Base-by-base conservation (phyloP, 2,329 filamentous ascomycete species). In the Diplodia intermedia region DNA sequence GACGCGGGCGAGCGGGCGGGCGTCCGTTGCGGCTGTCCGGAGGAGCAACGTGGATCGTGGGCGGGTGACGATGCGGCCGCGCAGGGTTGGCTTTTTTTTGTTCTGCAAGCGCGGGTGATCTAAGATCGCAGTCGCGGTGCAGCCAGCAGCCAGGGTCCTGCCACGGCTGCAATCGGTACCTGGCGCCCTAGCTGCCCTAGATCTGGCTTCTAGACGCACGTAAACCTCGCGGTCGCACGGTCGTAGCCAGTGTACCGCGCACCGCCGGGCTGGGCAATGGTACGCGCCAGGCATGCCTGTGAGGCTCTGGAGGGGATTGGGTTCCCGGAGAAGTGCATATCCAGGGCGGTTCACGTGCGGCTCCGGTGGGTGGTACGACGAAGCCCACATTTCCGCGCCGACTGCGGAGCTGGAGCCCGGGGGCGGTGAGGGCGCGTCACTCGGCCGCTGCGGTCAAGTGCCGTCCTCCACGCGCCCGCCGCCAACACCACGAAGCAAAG, bases 311-410 rank as follows among this genome's bases (percentile, higher is more conserved):
- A 8, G 43, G 60, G 47, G 52, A 63, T 52, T 9, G 4, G 11
- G 20, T 61, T 61, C 57, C 57, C 57, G 57, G 57, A 61, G 31
- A 49, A 61, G 57, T 38, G 60, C 43, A 63, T 31, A 52, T 63
- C 43, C 60, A 63, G 60, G 40, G n/a, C 47, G 15, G 43, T 29
- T 63, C 47, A 63, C 60, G 60, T 63, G 57, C 57, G 40, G 33
- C 40, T 40, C 60, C 60, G 29, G 60, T 62, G 40, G 57, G 60
- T 62, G 40, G 57, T 62, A 63, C 47, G 60, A 52, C n/a, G 14
- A 43, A 36, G 26, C 26, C 60, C 60, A 52, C 29, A 52, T 63
- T 63, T 62, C 23, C 60, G 43, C 47, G 60, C 60, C 60, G 60
- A 63, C 60, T 36, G 47, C 60, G 60, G 60, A 63, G 43, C 15